Percentiles rank a stretch among this genome's conserved stretches.
Evolutionary conservation across 2,329 filamentous ascomycete species (phyloP).

Genomic region (Gnomoniopsis smithogilvyi): DNA sequence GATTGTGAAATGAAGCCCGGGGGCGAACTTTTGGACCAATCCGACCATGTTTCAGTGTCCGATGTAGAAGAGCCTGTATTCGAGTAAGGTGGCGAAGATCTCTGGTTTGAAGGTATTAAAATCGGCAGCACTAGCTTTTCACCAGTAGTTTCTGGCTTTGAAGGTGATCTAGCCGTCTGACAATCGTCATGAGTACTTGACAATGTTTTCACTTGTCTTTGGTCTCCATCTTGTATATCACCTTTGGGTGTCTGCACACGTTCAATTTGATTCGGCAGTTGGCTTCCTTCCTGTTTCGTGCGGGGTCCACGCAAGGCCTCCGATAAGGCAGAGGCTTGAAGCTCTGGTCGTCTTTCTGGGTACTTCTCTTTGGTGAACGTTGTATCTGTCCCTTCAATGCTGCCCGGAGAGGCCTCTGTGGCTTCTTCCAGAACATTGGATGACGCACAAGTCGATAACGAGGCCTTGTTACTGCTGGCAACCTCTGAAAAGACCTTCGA

Average conservation of each 20-base stretch:
- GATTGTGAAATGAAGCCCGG: neutral
- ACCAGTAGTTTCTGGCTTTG: too few relatives aligned
- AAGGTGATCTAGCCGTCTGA: too few relatives aligned
- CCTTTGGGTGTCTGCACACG: neutral
- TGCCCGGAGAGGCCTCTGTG: neutral
- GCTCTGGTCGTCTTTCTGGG: neutral
- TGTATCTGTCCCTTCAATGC: neutral
- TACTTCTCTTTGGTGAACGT: neutral
- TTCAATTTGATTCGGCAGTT: neutral
- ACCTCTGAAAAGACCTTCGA: slow-evolving; percentile 1
- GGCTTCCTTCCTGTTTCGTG: neutral
- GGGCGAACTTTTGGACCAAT: neutral
- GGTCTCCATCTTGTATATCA: too few relatives aligned
- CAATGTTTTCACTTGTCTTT: too few relatives aligned
- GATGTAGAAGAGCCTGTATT: neutral
- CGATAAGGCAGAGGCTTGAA: neutral
- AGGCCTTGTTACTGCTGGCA: slow-evolving; percentile 1
- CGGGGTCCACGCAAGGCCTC: neutral
- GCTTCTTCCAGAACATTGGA: neutral
- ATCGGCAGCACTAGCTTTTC: too few relatives aligned
- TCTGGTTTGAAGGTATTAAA: too few relatives aligned
- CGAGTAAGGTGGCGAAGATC: neutral
- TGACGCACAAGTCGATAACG: slow-evolving; percentile 4
- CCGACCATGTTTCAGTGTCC: neutral
- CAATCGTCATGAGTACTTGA: too few relatives aligned